These are phyloP conservation scores for Blastomyces parvus DNA, from an alignment of 2,329 filamentous ascomycete species.

Conservation along the genomic window DNA sequence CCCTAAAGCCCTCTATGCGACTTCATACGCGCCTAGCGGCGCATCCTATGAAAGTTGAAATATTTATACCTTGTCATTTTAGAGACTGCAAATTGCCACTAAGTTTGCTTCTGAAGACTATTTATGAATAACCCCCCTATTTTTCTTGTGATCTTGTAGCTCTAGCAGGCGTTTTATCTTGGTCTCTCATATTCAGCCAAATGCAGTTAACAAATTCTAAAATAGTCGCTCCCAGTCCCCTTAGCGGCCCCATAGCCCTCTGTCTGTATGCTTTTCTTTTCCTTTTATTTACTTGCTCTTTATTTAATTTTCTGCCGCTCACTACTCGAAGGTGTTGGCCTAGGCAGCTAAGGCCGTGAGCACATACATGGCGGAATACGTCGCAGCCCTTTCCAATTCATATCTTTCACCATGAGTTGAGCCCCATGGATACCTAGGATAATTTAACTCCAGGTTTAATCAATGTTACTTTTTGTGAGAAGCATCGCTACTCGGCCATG, in stretches of 20 bases:
- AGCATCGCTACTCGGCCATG: too few relatives aligned
- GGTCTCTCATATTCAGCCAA: background rate
- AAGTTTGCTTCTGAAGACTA: background rate
- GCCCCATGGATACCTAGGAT: too few relatives aligned
- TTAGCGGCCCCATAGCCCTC: too few relatives aligned
- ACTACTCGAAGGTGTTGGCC: background rate
- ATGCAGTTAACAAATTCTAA: background rate
- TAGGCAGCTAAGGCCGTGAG: too few relatives aligned
- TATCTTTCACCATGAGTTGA: too few relatives aligned
- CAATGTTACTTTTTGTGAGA: too few relatives aligned
- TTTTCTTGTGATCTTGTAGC: background rate
- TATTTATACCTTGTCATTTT: background rate
- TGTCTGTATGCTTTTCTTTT: background rate
- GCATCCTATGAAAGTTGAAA: background rate
- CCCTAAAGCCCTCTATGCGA: background rate
- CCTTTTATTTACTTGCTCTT: background rate
- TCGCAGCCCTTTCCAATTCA: too few relatives aligned
- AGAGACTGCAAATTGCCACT: background rate
- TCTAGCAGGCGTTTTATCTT: background rate
- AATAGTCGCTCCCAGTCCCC: background rate
- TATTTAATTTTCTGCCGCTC: background rate
- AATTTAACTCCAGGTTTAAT: too few relatives aligned
- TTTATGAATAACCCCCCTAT: background rate
- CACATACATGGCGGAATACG: too few relatives aligned
- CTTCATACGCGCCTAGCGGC: background rate